A percentile compares a stretch with the other conserved stretches of the same genome.
phyloP scores from a whole-genome alignment of 2,329 filamentous ascomycete species.

The Pseudohalonectria lignicola region DNA sequence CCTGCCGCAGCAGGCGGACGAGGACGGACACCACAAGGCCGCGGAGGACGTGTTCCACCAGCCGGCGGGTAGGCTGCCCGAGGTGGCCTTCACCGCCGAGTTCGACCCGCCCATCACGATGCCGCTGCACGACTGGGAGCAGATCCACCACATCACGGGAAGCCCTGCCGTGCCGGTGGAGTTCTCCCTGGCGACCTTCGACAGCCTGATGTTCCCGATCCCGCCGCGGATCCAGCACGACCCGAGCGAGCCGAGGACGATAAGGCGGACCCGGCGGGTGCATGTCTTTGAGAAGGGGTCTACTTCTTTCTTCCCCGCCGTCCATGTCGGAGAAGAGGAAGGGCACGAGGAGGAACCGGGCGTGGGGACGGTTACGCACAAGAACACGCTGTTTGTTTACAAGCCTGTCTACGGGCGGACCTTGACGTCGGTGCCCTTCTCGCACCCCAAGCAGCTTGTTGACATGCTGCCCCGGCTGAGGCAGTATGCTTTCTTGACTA shows the following conservation, averaged over 20 bases:
- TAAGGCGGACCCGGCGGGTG: too few species aligned
- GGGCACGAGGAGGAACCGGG: constrained; percentile 11
- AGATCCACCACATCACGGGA: constrained; percentile 46
- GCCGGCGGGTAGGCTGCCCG: constrained; percentile 47
- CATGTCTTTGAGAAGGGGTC: constrained; percentile 33
- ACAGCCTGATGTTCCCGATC: constrained; percentile 46
- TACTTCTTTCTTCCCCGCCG: constrained; percentile 18
- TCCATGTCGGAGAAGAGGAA: not conserved
- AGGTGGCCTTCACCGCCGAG: constrained; percentile 63
- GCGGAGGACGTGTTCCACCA: not conserved
- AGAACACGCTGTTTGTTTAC: constrained; percentile 56
- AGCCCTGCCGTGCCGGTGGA: constrained; percentile 22
- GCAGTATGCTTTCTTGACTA: constrained; percentile 63
- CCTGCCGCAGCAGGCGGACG: constrained; percentile 25
- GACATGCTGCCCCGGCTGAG: constrained; percentile 62
- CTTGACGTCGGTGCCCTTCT: constrained; percentile 60
- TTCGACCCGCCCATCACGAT: constrained; percentile 66
- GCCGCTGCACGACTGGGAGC: constrained; percentile 50
- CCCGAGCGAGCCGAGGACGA: constrained; percentile 44
- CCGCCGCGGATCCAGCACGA: constrained; percentile 36
- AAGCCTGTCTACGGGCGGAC: constrained; percentile 62
- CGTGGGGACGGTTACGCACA: constrained; percentile 29
- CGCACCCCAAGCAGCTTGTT: constrained; percentile 66
- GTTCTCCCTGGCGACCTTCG: constrained; percentile 38
- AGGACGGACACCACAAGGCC: not conserved